A percentile compares a stretch with the other conserved stretches of the same genome.
phyloP scores from a whole-genome alignment of 768 basidiomycete species.

The Trametopsis cervina region DNA sequence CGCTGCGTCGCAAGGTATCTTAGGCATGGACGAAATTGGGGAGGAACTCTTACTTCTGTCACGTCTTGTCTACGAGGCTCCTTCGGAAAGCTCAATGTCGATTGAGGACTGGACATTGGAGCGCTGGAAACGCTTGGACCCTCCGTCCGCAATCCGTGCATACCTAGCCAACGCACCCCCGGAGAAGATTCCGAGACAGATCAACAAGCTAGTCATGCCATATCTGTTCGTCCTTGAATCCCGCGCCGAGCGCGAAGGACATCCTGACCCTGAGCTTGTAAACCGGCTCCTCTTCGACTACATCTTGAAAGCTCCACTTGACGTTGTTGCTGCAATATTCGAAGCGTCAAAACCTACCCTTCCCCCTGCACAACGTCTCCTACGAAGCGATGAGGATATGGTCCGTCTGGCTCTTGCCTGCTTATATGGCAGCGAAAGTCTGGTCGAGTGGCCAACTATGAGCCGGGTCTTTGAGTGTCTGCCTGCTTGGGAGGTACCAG shows the following conservation, averaged over 20 bases:
- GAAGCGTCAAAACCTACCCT: conserved; percentile 91
- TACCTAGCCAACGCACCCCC: conserved; percentile 73
- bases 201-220: conserved; percentile 76
- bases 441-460: conserved; percentile 78
- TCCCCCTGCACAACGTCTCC: conserved; percentile 58
- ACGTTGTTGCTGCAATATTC: conserved; percentile 69
- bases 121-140: conserved; percentile 64
- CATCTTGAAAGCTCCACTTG: conserved; percentile 59
- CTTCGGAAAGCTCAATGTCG: conserved; percentile 29
- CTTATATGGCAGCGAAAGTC: conserved; percentile 73
- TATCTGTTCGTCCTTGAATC: conserved; percentile 92
- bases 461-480: conserved; percentile 92
- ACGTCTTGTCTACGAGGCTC: conserved; percentile 76
- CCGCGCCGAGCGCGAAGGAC: conserved; percentile 73
- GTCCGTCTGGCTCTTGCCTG: conserved; percentile 82
- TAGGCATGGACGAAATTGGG: conserved; percentile 75
- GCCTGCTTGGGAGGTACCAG: conserved; percentile 76
- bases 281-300: conserved; percentile 65
- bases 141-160: conserved; percentile 57
- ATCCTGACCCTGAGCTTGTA: conserved; percentile 60
- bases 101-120: conserved; percentile 79
- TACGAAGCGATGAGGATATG: conserved; percentile 78
- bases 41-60: conserved; percentile 89
- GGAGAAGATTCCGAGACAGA: conserved; percentile 55
- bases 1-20: conserved; percentile 74